These are phyloP conservation scores for Sechiopsis laciniata DNA, from an alignment of 306 rosid genomes.

Conservation along the genomic window DNA sequence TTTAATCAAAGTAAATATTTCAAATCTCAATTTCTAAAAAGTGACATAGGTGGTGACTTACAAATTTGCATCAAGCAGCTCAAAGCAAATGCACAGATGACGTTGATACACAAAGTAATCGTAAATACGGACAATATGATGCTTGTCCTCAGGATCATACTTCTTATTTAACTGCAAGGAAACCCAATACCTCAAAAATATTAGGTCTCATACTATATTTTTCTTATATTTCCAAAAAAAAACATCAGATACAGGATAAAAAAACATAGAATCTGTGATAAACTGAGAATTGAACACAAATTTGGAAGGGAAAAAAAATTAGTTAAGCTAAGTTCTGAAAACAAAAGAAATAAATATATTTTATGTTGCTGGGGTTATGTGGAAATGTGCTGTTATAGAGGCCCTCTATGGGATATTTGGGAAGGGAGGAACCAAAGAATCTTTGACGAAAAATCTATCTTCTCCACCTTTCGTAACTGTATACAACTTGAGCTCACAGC, in stretches of 20 bases:
- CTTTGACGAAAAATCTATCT: too few species aligned
- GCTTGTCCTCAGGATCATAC: conserved; percentile 98
- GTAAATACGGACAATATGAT: conserved; percentile 94
- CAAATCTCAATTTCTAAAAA: background rate
- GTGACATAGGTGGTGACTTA: conserved; percentile 41
- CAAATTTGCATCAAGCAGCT: conserved; percentile 92
- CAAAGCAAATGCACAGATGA: conserved; percentile 98
- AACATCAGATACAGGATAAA: background rate
- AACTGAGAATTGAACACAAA: background rate
- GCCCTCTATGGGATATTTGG: background rate
- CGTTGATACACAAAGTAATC: conserved; percentile 92
- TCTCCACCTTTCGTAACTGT: too few species aligned
- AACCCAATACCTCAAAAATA: background rate
- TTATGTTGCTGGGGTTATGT: background rate
- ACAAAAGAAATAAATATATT: too few species aligned
- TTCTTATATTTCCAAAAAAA: background rate
- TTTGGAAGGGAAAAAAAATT: background rate
- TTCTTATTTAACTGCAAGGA: conserved; percentile 78
- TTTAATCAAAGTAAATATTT: conserved; percentile 6
- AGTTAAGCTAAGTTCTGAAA: background rate
- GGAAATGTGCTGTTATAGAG: background rate
- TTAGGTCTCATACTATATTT: background rate
- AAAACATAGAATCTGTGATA: background rate
- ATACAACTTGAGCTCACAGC: too few species aligned
- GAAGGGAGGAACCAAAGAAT: background rate